Percentiles rank a stretch among this genome's conserved stretches.
phyloP scores from a whole-genome alignment of 78 protist species.

The Tieghemostelium lacteum region DNA sequence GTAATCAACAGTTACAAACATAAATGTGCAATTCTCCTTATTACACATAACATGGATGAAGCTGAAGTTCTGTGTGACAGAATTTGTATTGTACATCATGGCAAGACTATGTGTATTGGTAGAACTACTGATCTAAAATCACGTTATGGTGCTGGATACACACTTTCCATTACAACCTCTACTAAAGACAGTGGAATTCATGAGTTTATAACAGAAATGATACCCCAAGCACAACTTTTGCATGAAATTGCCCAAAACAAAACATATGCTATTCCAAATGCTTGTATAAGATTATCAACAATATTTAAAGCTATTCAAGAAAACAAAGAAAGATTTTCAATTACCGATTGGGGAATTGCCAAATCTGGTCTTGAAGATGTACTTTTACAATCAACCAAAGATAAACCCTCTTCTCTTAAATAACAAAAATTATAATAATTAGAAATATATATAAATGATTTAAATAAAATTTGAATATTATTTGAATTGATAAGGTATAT shows the following conservation, averaged over 20 bases:
- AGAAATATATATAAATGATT: too few relatives aligned
- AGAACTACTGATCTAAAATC: conserved; percentile 82
- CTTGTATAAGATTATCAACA: neutral
- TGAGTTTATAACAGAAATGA: neutral
- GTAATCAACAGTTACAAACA: conserved; percentile 54
- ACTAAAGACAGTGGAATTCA: neutral
- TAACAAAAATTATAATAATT: too few relatives aligned
- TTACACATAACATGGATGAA: conserved; percentile 96
- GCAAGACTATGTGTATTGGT: conserved; percentile 85
- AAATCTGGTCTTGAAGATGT: conserved; percentile 44
- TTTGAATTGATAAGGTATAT: too few relatives aligned
- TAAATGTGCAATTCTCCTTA: conserved; percentile 81
- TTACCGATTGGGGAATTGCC: conserved; percentile 47
- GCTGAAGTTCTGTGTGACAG: conserved; percentile 94
- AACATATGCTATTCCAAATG: conserved; percentile 22
- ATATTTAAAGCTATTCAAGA: conserved; percentile 20
- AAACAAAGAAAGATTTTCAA: neutral
- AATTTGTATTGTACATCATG: conserved; percentile 90
- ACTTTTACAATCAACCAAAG: conserved; percentile 13
- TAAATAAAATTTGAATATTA: too few relatives aligned
- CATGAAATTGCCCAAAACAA: conserved; percentile 2
- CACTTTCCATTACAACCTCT: conserved; percentile 15
- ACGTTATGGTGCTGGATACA: conserved; percentile 91
- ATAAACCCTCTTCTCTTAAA: neutral
- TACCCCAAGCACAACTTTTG: conserved; percentile 5